Conservation (phyloP, 192 early-diverging fungal species). For the Mycoemilia scoparia region DNA sequence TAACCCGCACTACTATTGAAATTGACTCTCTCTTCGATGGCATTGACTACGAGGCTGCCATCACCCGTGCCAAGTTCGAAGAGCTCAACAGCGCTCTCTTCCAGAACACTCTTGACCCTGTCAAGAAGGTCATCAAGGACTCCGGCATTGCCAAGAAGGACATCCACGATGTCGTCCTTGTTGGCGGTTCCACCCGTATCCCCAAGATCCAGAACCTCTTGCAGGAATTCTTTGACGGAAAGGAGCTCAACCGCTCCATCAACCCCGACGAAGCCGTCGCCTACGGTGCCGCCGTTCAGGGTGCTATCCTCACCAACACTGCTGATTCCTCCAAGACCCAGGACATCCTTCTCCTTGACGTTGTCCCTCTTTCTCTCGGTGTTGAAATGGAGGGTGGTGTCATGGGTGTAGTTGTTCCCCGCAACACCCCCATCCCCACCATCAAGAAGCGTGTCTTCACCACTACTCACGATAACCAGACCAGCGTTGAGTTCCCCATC, state of each 20-base stretch:
- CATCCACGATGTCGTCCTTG: constrained; percentile 64
- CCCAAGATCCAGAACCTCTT: constrained; percentile 76
- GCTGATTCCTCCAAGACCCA: constrained; percentile 40
- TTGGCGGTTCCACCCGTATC: constrained; percentile 85
- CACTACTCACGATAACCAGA: constrained; percentile 67
- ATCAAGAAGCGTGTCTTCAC: constrained; percentile 67
- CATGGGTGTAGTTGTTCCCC: constrained; percentile 67
- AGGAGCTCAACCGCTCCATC: constrained; percentile 69
- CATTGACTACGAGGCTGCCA: constrained; percentile 51
- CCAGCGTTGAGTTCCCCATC: constrained; percentile 67
- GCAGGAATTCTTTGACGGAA: constrained; percentile 59
- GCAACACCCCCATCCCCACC: constrained; percentile 69
- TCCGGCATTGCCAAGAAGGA: constrained; percentile 54
- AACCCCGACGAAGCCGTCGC: constrained; percentile 95
- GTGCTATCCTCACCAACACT: constrained; percentile 52
- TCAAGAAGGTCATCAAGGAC: constrained; percentile 56
- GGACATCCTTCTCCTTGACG: constrained; percentile 66
- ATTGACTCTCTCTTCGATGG: constrained; percentile 62
- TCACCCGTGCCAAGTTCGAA: constrained; percentile 69
- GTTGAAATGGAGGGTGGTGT: constrained; percentile 72
- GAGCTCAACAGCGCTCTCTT: constrained; percentile 48
- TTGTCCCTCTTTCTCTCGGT: constrained; percentile 68
- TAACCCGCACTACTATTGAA: constrained; percentile 48
- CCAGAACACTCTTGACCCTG: constrained; percentile 52
- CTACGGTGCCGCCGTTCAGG: constrained; percentile 84